These are phyloP conservation scores for Trichosporon inkin DNA, from an alignment of 1,284 basidiomycete species.

Conservation along the genomic window DNA sequence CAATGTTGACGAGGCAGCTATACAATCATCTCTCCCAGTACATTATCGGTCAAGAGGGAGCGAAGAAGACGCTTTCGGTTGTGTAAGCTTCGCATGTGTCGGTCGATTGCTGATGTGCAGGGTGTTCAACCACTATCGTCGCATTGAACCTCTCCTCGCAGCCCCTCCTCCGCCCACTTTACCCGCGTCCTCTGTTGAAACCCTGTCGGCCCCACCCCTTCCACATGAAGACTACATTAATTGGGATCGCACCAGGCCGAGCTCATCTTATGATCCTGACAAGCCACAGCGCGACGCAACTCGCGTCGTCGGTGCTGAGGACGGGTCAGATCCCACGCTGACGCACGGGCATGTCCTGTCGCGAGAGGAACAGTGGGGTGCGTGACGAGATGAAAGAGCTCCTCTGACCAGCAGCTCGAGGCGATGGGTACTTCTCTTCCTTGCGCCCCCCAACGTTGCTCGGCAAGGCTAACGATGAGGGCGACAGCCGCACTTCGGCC, in stretches of 20 bases:
- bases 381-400: slow-evolving; percentile 16
- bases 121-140: slow-evolving; percentile 88
- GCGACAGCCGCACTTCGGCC: neutral
- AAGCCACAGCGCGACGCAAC: slow-evolving; percentile 29
- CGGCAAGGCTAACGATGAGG: slow-evolving; percentile 13
- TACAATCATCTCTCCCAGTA: slow-evolving; percentile 83
- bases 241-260: slow-evolving; percentile 29
- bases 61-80: slow-evolving; percentile 88
- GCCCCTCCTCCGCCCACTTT: slow-evolving; percentile 49
- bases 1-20: slow-evolving; percentile 55
- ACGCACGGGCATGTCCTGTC: slow-evolving; percentile 34
- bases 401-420: slow-evolving; percentile 26
- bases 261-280: slow-evolving; percentile 12
- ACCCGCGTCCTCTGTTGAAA: slow-evolving; percentile 36
- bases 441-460: slow-evolving; percentile 50
- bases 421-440: slow-evolving; percentile 50
- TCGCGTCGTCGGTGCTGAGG: slow-evolving; percentile 28
- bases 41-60: slow-evolving; percentile 85
- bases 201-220: neutral
- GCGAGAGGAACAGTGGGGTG: slow-evolving; percentile 42
- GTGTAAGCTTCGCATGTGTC: slow-evolving; percentile 59
- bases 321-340: slow-evolving; percentile 39
- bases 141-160: slow-evolving; percentile 54
- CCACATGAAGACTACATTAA: slow-evolving; percentile 10
- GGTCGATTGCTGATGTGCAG: slow-evolving; percentile 50